Percentiles rank a stretch among this genome's conserved stretches.
Conservation (phyloP, 768 basidiomycete genomes). For the Russula emetica region DNA sequence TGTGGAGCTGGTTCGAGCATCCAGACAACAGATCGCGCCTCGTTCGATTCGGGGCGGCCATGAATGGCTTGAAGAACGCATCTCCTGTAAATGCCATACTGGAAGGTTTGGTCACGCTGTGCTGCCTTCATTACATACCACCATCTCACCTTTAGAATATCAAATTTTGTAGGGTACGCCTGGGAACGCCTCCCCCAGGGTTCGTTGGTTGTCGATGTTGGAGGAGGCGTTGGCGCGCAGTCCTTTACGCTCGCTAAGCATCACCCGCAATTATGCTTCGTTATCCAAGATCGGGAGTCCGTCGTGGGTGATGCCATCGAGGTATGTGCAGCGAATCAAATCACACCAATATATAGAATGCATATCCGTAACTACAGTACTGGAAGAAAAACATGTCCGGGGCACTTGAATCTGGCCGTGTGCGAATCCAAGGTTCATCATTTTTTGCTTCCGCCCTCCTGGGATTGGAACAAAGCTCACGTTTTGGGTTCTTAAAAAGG, state of each 20-base stretch:
- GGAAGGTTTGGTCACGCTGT: conserved; percentile 1
- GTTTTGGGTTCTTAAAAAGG: not conserved
- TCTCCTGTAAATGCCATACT: not conserved
- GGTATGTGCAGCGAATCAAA: not conserved
- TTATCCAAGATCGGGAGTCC: conserved; percentile 15
- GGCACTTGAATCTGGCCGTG: conserved; percentile 4
- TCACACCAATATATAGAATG: too few species aligned
- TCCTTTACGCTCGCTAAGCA: conserved; percentile 6
- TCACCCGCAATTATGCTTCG: conserved; percentile 7
- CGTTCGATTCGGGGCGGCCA: conserved; percentile 7
- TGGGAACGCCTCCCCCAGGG: conserved; percentile 14
- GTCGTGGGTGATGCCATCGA: conserved; percentile 8
- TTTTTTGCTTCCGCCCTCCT: not conserved
- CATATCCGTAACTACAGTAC: not conserved
- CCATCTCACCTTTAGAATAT: not conserved
- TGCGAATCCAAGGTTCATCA: not conserved
- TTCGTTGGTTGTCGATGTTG: conserved; percentile 18
- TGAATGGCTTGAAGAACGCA: conserved; percentile 12
- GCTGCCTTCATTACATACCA: not conserved
- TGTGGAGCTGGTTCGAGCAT: conserved; percentile 4
- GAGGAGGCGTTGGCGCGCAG: conserved; percentile 3
- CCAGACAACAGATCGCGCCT: conserved; percentile 9
- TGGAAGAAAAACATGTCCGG: conserved; percentile 5
- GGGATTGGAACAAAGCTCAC: not conserved
- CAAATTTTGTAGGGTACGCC: not conserved